Conservation (phyloP, 805 yeast genomes). For the Barnettozyma sucrosica region DNA sequence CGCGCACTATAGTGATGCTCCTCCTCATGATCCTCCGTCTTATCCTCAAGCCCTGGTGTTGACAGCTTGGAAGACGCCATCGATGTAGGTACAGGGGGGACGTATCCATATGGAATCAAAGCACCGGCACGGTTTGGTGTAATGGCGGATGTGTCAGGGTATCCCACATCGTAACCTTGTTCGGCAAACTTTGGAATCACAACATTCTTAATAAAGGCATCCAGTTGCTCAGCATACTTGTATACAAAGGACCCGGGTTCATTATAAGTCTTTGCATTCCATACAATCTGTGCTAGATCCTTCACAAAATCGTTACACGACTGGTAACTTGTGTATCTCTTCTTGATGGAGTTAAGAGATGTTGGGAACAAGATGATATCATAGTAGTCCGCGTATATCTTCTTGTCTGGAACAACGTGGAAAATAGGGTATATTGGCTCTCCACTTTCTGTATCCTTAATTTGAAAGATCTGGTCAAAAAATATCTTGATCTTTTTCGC, state of each 20-base stretch:
- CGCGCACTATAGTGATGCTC: neutral
- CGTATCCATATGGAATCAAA: conserved; percentile 13
- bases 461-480: conserved; percentile 35
- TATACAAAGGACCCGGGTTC: conserved; percentile 62
- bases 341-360: conserved; percentile 67
- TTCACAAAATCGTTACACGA: conserved; percentile 63
- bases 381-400: conserved; percentile 71
- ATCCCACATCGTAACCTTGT: conserved; percentile 29
- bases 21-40: conserved; percentile 3
- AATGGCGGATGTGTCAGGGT: conserved; percentile 33
- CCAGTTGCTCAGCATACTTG: conserved; percentile 53
- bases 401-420: conserved; percentile 67
- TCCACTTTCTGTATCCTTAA: conserved; percentile 31
- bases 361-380: conserved; percentile 73
- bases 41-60: conserved; percentile 6
- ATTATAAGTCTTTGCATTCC: conserved; percentile 88
- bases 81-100: conserved; percentile 5
- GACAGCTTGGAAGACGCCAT: conserved; percentile 2
- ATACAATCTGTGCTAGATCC: conserved; percentile 78
- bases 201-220: conserved; percentile 33
- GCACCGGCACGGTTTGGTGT: conserved; percentile 17
- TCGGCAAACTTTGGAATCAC: conserved; percentile 31
- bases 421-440: conserved; percentile 51
- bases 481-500: conserved; percentile 21
- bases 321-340: conserved; percentile 50